Conservation (phyloP, 306 rosid species). For the Trifolium repens region DNA sequence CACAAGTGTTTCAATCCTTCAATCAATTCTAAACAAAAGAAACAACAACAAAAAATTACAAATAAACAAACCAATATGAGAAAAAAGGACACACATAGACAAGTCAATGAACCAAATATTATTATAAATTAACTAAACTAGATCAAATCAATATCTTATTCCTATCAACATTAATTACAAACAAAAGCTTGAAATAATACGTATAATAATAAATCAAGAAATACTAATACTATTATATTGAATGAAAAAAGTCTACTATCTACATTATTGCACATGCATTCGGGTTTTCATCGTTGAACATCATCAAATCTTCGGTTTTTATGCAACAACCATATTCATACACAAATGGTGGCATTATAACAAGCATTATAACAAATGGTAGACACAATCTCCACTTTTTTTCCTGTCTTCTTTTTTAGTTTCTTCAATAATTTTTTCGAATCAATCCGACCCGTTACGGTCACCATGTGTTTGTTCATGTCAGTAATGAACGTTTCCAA, state of each 20-base stretch:
- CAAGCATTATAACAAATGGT: too few species aligned
- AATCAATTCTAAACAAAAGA: conserved; percentile 5
- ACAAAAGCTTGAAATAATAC: not conserved
- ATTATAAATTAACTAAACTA: not conserved
- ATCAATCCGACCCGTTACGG: conserved; percentile 71
- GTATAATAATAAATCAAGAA: not conserved
- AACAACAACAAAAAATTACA: not conserved
- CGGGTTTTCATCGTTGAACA: conserved; percentile 87
- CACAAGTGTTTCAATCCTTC: conserved; percentile 38
- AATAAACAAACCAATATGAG: conserved; percentile 8
- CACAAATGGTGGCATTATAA: conserved; percentile 30
- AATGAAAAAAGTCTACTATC: not conserved
- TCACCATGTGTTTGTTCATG: conserved; percentile 60
- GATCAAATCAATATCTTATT: not conserved
- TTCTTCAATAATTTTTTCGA: conserved; percentile 68
- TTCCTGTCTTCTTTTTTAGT: conserved; percentile 67
- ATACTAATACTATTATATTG: not conserved
- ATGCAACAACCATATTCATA: conserved; percentile 48
- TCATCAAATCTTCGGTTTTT: conserved; percentile 45
- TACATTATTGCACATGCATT: conserved; percentile 77
- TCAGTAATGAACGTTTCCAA: conserved; percentile 73
- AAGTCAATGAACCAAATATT: not conserved
- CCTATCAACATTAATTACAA: not conserved
- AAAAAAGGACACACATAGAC: not conserved
- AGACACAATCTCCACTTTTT: conserved; percentile 66